A percentile compares a stretch with the other conserved stretches of the same genome.
Conservation (phyloP, 768 basidiomycete species). For the Suillus clintonianus region DNA sequence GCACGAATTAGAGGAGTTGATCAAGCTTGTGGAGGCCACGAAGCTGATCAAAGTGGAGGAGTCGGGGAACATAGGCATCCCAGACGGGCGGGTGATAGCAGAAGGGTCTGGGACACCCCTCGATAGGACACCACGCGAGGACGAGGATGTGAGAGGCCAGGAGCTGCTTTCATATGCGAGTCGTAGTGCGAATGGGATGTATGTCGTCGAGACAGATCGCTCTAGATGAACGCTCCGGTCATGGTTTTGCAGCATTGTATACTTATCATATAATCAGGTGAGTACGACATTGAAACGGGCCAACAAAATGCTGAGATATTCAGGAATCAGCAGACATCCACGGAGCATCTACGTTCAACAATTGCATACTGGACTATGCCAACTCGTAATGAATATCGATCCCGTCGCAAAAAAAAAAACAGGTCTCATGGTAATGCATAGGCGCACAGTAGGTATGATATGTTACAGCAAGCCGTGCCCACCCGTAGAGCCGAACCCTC, state of each 20-base stretch:
- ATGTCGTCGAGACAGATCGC: slow-evolving; percentile 57
- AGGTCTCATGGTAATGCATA: background rate
- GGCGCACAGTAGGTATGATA: slow-evolving; percentile 17
- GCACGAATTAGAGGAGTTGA: slow-evolving; percentile 65
- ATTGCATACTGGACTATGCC: background rate
- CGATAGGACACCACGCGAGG: slow-evolving; percentile 12
- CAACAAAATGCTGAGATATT: background rate
- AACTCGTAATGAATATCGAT: background rate
- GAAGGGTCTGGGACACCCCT: slow-evolving; percentile 38
- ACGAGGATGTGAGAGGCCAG: slow-evolving; percentile 37
- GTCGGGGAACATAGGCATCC: slow-evolving; percentile 30
- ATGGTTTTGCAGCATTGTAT: background rate
- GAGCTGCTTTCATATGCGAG: slow-evolving; percentile 53
- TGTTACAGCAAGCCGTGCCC: slow-evolving; percentile 61
- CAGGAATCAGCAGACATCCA: background rate
- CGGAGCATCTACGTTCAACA: background rate
- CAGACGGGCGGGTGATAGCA: slow-evolving; percentile 46
- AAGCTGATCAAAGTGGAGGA: slow-evolving; percentile 52
- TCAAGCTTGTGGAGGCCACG: slow-evolving; percentile 81
- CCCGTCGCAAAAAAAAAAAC: background rate
- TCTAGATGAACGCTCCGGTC: slow-evolving; percentile 14
- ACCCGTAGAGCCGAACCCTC: slow-evolving; percentile 95
- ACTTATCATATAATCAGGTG: background rate
- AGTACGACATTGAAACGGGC: background rate
- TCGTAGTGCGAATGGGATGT: slow-evolving; percentile 50